phyloP scores from a whole-genome alignment of 768 basidiomycete species.

The Serendipita sp. region DNA sequence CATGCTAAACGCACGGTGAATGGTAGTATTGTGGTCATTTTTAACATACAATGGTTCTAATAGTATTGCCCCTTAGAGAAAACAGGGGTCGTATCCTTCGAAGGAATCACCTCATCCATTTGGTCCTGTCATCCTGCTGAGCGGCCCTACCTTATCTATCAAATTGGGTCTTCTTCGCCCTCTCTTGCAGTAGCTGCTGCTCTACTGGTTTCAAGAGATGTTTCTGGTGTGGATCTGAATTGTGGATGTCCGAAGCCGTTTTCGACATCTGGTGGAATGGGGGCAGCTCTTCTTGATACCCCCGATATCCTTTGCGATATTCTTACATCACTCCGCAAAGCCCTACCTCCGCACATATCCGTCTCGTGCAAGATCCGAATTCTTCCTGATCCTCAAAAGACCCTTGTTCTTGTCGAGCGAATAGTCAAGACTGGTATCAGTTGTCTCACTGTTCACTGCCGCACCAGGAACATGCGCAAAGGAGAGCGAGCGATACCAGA shows the following conservation, averaged over 20 bases:
- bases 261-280: conserved; percentile 90
- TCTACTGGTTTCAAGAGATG: conserved; percentile 67
- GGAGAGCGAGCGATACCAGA: conserved; percentile 63
- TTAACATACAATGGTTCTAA: not conserved
- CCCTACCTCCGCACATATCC: conserved; percentile 60
- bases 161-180: conserved; percentile 83
- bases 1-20: conserved; percentile 72
- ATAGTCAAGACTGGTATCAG: conserved; percentile 80
- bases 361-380: conserved; percentile 93
- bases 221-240: conserved; percentile 91
- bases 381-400: conserved; percentile 73
- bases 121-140: conserved; percentile 91
- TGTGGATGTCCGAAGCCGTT: conserved; percentile 97
- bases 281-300: conserved; percentile 82
- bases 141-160: conserved; percentile 87
- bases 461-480: conserved; percentile 83
- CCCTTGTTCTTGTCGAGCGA: conserved; percentile 73
- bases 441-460: conserved; percentile 85
- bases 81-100: conserved; percentile 78
- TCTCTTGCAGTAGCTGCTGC: conserved; percentile 88
- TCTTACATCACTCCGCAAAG: conserved; percentile 56
- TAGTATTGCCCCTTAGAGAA: conserved; percentile 32
- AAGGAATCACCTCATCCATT: conserved; percentile 64
- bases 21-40: conserved; percentile 37
- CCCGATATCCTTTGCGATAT: conserved; percentile 86